These are phyloP conservation scores for Talaromyces sp. DNA, from an alignment of 2,329 filamentous ascomycete genomes.

Conservation along the genomic window DNA sequence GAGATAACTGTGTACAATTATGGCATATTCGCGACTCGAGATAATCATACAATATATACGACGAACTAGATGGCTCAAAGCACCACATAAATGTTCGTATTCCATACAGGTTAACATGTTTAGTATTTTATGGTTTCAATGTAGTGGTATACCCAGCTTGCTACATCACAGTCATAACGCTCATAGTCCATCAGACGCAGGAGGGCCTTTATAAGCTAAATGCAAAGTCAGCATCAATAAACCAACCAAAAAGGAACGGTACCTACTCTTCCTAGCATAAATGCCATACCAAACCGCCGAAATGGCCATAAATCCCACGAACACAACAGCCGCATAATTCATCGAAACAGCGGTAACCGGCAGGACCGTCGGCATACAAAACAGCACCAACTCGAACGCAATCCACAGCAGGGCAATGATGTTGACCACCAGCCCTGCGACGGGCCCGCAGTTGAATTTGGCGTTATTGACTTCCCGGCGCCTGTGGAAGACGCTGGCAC, in stretches of 20 bases:
- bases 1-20: background rate
- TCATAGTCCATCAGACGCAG: constrained; percentile 30
- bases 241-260: background rate
- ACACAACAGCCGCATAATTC: constrained; percentile 59
- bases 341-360: constrained; percentile 53
- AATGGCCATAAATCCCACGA: constrained; percentile 53
- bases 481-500: constrained; percentile 47
- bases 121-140: no score
- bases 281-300: constrained; percentile 51
- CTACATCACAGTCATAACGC: background rate
- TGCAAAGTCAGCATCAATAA: constrained; percentile 1
- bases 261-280: constrained; percentile 51
- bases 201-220: constrained; percentile 36
- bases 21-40: background rate
- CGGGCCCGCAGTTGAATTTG: constrained; percentile 45
- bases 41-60: background rate
- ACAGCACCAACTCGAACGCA: constrained; percentile 51
- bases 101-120: no score
- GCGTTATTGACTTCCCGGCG: constrained; percentile 49
- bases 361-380: constrained; percentile 52
- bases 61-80: no score
- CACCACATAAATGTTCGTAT: no score
- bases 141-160: background rate
- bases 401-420: constrained; percentile 51
- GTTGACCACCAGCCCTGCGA: constrained; percentile 47